Percentiles rank a stretch among this genome's conserved stretches.
These are phyloP conservation scores for Pelargonium citronellum DNA, from an alignment of 441 rosid genomes.

Conservation along the genomic window DNA sequence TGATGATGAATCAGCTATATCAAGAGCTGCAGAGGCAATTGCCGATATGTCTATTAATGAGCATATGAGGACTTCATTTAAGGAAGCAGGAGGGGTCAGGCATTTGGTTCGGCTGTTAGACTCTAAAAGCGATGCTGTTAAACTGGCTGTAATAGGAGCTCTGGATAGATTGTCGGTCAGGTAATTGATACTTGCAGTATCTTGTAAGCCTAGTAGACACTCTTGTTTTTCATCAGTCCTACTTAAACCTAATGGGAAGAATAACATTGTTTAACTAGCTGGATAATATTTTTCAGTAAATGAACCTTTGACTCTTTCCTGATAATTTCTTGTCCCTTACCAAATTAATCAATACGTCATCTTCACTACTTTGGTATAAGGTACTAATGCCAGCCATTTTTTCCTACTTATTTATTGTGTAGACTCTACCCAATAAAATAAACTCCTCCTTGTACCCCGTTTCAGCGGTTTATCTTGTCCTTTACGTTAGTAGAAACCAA, in stretches of 20 bases:
- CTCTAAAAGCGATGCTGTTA: conserved; percentile 46
- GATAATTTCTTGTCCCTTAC: too few relatives aligned
- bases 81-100: conserved; percentile 77
- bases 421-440: background rate
- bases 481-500: background rate
- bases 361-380: conserved; percentile 7
- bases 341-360: conserved; percentile 5
- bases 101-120: conserved; percentile 59
- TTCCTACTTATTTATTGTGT: background rate
- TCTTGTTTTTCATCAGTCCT: background rate
- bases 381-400: conserved; percentile 7
- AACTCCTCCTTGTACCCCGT: background rate
- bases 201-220: background rate
- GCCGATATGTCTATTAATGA: conserved; percentile 72
- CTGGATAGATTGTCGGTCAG: conserved; percentile 70
- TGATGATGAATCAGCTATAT: conserved; percentile 56
- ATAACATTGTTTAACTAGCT: too few relatives aligned
- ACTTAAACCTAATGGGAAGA: too few relatives aligned
- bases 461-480: background rate
- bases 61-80: conserved; percentile 63
- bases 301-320: too few relatives aligned
- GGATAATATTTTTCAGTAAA: too few relatives aligned
- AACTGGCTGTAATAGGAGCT: conserved; percentile 44
- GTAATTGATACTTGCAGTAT: conserved; percentile 27
- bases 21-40: conserved; percentile 66